A percentile compares a stretch with the other conserved stretches of the same genome.
phyloP scores from a whole-genome alignment of 352 stramenopile species.

The Aphanomyces stellatus region DNA sequence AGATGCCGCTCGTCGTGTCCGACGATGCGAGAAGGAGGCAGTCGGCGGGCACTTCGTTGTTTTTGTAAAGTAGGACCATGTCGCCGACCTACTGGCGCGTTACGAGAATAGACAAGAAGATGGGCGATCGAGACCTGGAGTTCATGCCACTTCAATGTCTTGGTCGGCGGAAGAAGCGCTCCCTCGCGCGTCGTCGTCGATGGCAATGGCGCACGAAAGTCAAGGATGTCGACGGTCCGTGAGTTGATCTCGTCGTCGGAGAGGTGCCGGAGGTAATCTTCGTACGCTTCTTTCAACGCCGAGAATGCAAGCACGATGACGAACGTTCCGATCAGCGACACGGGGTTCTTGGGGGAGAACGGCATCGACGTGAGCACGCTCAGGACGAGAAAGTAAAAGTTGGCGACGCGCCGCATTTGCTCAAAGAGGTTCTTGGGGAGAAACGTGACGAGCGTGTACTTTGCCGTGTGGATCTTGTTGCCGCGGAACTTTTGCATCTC shows the following conservation, averaged over 20 bases:
- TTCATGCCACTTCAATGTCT: neutral
- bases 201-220: neutral
- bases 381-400: slow-evolving; percentile 78
- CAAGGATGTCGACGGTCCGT: neutral
- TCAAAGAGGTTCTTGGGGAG: slow-evolving; percentile 60
- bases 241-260: slow-evolving; percentile 1
- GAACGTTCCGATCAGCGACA: slow-evolving; percentile 22
- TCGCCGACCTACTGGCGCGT: slow-evolving; percentile 29
- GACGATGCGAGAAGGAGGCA: slow-evolving; percentile 44
- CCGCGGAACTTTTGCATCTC: neutral
- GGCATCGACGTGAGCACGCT: slow-evolving; percentile 7
- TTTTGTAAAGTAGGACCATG: slow-evolving; percentile 41
- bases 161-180: neutral
- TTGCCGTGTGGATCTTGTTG: slow-evolving; percentile 41
- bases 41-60: slow-evolving; percentile 54
- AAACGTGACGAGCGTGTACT: slow-evolving; percentile 79
- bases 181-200: neutral
- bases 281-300: slow-evolving; percentile 24
- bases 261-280: slow-evolving; percentile 20
- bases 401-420: slow-evolving; percentile 72
- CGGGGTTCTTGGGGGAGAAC: slow-evolving; percentile 24
- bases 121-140: neutral
- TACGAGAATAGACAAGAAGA: neutral
- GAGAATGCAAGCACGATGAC: slow-evolving; percentile 24
- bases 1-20: slow-evolving; percentile 23